A percentile compares a stretch with the other conserved stretches of the same genome.
phyloP scores from a whole-genome alignment of 1,139 yeast genomes.

The Sugiyamaella paludigena region DNA sequence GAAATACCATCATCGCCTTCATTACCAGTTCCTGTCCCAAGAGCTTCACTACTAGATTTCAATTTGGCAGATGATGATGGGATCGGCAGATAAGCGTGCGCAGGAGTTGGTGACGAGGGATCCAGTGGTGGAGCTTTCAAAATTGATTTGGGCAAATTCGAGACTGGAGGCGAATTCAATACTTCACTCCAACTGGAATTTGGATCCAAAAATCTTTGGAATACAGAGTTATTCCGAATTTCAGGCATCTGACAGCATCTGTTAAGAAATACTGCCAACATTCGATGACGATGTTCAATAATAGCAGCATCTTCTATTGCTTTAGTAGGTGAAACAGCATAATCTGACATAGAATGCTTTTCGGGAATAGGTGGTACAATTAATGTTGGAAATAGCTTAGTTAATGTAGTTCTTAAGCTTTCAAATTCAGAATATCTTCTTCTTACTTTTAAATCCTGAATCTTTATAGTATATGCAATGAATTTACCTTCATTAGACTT shows the following conservation, averaged over 20 bases:
- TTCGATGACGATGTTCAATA: slow-evolving; percentile 67
- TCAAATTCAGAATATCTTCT: slow-evolving; percentile 93
- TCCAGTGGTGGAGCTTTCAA: slow-evolving; percentile 54
- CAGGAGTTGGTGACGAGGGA: slow-evolving; percentile 51
- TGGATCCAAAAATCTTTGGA: slow-evolving; percentile 79
- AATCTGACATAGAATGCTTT: slow-evolving; percentile 63
- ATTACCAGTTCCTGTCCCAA: slow-evolving; percentile 3
- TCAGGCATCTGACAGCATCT: slow-evolving; percentile 62
- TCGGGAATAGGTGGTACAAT: slow-evolving; percentile 95
- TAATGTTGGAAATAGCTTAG: slow-evolving; percentile 74
- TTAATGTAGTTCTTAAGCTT: slow-evolving; percentile 64
- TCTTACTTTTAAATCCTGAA: slow-evolving; percentile 59
- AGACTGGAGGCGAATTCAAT: slow-evolving; percentile 55
- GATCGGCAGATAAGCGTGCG: slow-evolving; percentile 63
- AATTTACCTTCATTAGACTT: slow-evolving; percentile 78
- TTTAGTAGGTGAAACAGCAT: slow-evolving; percentile 53
- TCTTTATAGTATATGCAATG: slow-evolving; percentile 74
- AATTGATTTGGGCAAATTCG: slow-evolving; percentile 52
- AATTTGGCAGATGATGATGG: slow-evolving; percentile 49
- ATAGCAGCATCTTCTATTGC: slow-evolving; percentile 53
- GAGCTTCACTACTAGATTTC: slow-evolving; percentile 10
- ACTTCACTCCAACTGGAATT: slow-evolving; percentile 72
- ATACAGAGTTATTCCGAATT: slow-evolving; percentile 59
- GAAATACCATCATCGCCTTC: slow-evolving; percentile 19
- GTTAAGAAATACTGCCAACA: slow-evolving; percentile 73